A percentile compares a stretch with the other conserved stretches of the same genome.
Evolutionary conservation across 768 basidiomycete species (phyloP).

Genomic region (Mycena olivaceomarginata): DNA sequence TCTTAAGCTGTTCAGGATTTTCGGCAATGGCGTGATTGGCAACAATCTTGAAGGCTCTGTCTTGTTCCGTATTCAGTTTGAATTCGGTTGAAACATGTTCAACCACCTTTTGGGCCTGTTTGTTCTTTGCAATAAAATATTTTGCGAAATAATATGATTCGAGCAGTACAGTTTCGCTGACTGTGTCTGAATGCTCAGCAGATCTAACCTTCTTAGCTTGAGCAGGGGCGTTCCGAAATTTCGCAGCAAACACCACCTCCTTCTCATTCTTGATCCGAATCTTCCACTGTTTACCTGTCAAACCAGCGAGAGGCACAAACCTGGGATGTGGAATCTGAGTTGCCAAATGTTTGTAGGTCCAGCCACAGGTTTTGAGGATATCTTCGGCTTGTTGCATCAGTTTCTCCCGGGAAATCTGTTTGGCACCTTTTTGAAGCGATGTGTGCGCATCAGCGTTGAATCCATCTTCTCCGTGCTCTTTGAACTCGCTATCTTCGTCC

Average conservation of each 20-base stretch:
- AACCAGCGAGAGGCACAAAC: not conserved
- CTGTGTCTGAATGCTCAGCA: not conserved
- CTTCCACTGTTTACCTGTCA: constrained; percentile 8
- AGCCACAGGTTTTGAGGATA: not conserved
- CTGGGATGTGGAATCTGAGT: not conserved
- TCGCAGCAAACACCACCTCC: not conserved
- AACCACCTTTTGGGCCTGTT: constrained; percentile 9
- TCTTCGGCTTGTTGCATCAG: not conserved
- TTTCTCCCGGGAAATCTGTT: not conserved
- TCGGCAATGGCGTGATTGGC: constrained; percentile 41
- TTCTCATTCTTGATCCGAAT: not conserved
- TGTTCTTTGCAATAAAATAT: constrained; percentile 15
- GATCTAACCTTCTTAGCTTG: not conserved
- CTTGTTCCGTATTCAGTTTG: constrained; percentile 39
- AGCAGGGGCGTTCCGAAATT: constrained; percentile 1
- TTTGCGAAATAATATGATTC: constrained; percentile 18
- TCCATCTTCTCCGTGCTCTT: not conserved
- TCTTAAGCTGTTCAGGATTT: constrained; percentile 23
- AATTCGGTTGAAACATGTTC: not conserved
- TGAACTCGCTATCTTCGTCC: not conserved
- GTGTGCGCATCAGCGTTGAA: not conserved
- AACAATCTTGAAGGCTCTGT: constrained; percentile 49
- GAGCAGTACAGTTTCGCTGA: not conserved
- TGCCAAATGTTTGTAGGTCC: not conserved
- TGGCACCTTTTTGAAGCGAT: not conserved